Conservation (phyloP, 2,329 filamentous ascomycete species). For the Cordyceps fumosorosea region DNA sequence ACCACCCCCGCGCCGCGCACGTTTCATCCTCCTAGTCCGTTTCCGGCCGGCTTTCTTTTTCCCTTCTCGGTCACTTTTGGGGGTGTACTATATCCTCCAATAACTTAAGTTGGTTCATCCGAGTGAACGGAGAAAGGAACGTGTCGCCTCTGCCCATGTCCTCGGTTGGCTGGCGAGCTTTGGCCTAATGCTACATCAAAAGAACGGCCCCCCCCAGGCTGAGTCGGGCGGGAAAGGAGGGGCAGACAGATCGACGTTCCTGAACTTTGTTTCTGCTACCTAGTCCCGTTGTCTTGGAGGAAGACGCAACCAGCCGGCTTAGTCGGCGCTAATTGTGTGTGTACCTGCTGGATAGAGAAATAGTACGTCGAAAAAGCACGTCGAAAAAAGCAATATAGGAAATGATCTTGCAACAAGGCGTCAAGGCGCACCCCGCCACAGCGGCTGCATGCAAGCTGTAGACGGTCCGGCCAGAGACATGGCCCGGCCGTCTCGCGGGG, state of each 20-base stretch:
- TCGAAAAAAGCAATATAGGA: background rate
- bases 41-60: background rate
- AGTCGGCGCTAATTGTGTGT: background rate
- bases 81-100: background rate
- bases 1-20: background rate
- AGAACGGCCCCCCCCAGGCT: background rate
- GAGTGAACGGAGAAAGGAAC: background rate
- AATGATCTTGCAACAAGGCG: background rate
- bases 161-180: background rate
- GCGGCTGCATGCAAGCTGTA: slow-evolving; percentile 7
- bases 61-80: background rate
- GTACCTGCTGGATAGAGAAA: background rate
- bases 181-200: background rate
- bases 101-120: background rate
- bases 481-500: background rate
- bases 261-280: slow-evolving; percentile 1
- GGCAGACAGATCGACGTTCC: slow-evolving; percentile 1
- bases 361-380: background rate
- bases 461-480: slow-evolving; percentile 2
- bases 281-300: background rate
- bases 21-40: slow-evolving; percentile 4
- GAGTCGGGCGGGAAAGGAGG: background rate
- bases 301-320: background rate
- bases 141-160: background rate
- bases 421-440: background rate